Conservation (phyloP, 306 rosid species). For the Quercus cerris region DNA sequence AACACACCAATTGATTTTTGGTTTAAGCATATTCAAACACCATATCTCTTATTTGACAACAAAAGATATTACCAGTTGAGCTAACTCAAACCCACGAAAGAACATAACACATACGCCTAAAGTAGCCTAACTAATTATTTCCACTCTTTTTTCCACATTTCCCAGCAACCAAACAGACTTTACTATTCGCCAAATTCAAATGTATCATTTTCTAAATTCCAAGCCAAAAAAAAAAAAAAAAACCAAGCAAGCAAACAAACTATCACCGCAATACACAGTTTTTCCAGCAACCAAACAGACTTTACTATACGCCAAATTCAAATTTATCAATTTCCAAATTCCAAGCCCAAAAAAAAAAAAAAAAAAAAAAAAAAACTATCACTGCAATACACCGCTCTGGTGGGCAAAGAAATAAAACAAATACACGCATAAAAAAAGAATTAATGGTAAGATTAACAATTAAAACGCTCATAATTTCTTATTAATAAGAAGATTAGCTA, state of each 20-base stretch:
- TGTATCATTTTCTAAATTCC: background rate
- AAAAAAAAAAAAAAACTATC: background rate
- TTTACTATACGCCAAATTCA: background rate
- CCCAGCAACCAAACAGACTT: background rate
- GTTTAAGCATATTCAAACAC: too few relatives aligned
- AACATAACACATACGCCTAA: background rate
- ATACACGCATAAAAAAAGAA: background rate
- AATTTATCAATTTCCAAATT: background rate
- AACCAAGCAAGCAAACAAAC: background rate
- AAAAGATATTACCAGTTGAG: too few relatives aligned
- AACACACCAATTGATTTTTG: too few relatives aligned
- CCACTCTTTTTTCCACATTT: conserved; percentile 1
- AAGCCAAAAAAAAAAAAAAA: background rate
- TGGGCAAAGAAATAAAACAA: background rate
- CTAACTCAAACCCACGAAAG: too few relatives aligned
- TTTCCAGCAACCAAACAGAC: background rate
- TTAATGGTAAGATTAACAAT: background rate
- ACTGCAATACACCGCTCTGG: too few relatives aligned
- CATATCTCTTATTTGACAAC: too few relatives aligned
- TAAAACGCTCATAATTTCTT: background rate
- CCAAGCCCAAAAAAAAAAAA: background rate
- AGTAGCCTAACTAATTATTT: background rate
- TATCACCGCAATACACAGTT: background rate
- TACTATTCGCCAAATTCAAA: background rate
- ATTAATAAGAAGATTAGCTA: conserved; percentile 6